Conservation (phyloP, 2,329 filamentous ascomycete genomes). For the Setomelanomma holmii region DNA sequence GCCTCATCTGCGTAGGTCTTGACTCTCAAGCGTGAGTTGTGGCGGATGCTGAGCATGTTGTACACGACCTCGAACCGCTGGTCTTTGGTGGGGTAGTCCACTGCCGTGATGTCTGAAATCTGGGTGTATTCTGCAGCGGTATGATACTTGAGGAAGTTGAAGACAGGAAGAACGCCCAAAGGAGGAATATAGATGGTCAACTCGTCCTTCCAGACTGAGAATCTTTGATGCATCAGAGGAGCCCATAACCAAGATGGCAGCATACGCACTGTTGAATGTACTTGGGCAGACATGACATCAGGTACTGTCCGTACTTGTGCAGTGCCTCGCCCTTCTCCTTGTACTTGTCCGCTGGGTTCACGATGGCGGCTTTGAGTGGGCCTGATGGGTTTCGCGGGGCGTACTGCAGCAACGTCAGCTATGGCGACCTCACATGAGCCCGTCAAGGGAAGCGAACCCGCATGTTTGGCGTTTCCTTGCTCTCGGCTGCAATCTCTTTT, state of each 20-base stretch:
- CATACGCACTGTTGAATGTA: conserved; percentile 81
- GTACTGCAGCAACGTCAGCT: conserved; percentile 44
- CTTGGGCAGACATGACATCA: conserved; percentile 96
- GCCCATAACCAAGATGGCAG: background rate
- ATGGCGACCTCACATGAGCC: background rate
- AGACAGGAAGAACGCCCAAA: conserved; percentile 85
- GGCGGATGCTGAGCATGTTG: conserved; percentile 92
- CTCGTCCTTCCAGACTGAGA: conserved; percentile 99
- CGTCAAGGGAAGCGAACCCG: conserved; percentile 39
- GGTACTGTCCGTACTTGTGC: conserved; percentile 94
- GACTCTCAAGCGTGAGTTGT: conserved; percentile 95
- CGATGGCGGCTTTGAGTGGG: conserved; percentile 75
- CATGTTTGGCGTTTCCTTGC: conserved; percentile 55
- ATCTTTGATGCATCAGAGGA: conserved; percentile 52
- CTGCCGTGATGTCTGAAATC: conserved; percentile 88
- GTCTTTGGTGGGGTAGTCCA: conserved; percentile 94
- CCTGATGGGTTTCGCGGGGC: conserved; percentile 52
- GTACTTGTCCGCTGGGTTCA: conserved; percentile 95
- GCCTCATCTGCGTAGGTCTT: conserved; percentile 99
- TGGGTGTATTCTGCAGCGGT: conserved; percentile 97
- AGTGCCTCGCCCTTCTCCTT: conserved; percentile 83
- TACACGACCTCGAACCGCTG: conserved; percentile 98
- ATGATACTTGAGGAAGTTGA: conserved; percentile 96
- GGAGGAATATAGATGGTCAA: conserved; percentile 93
- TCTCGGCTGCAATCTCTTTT: conserved; percentile 54